Base-by-base conservation (phyloP, 2,329 filamentous ascomycete species). In the Cladophialophora yegresii region DNA sequence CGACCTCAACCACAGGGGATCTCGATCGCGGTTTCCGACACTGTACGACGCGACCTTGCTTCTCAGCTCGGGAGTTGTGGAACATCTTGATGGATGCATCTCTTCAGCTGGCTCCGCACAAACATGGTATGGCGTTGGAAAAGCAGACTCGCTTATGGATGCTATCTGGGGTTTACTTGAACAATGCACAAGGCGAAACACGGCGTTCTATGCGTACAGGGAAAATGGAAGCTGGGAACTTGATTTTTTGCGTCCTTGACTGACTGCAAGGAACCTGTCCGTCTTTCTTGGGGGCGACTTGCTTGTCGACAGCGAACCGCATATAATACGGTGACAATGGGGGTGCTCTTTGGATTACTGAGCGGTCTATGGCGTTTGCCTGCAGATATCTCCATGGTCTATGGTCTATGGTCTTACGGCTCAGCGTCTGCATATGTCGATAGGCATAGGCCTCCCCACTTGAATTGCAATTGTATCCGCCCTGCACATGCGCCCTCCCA, bases 51-150 rank as follows among this genome's bases (percentile, higher is more conserved):
- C 43, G 36, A 57, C 43, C 13, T 47, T 54, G 33, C 59, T 54
- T 58, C 50, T 62, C 56, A 23, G 13, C 16, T 45, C 57, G 40
- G 51, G 33, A 49, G 40, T 40, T 55, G 22, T 22, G 32, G 49
- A 61, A 49, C 58, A 62, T 58, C 30, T 55, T 54, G 13, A 53
- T 47, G 45, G 36, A 49, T 43, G 28, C 47, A 54, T 54, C 47
- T 64, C 45, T 57, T 59, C 58, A 62, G 33, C 60, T 55, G 43
- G 45, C 50, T 47, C 22, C 4, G n/a, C n/a, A 12, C 9, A 43
- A 55, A 58, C 58, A 62, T 66, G 54, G 58, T 53, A 51, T 26
- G 65, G 62, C 62, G 65, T 64, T 67, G 28, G 47, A 58, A 54
- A 56, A 59, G 36, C 23, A 43, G 20, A 51, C 23, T 22, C n/a